Evolutionary conservation across 305 asterid genomes (phyloP), one percentile per base, ranked within the genome.

Genomic region (Fraxinus dipetala): DNA sequence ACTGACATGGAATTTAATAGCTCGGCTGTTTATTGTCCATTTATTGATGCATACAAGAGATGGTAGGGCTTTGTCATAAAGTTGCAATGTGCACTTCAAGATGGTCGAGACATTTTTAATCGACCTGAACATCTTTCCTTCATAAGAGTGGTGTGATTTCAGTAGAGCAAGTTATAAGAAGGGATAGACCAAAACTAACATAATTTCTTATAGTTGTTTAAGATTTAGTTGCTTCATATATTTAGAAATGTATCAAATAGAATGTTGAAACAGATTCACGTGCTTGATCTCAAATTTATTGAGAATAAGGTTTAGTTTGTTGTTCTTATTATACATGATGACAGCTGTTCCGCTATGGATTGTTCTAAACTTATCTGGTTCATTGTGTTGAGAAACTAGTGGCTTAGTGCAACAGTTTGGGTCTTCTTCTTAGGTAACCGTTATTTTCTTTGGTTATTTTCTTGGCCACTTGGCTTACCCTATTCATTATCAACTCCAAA

Each of bases 21-120:
- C 81, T 83, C 81, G 80, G 86, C 78, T 80, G 85, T 45, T 65
- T 79, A 54, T 84, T 81, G 85, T 83, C 84, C 85, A 82, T 54
- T 54, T 54, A 5, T 54, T 54, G 63, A 54, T 54, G 63, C 63
- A 54, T n/a, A 5, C 63, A 0, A 54, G 63, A 20, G 70, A 22
- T 59, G 69, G 14, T 8, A 7, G 70, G 28, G 70, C 70, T 59
- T 18, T 59, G 70, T 59, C 70, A 59, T 59, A 59, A 56, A 6
- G 70, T 59, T 59, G 30, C 70, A 18, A 18, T 18, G 31, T 59
- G 70, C 70, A 59, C 31, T 20, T 59, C 22, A 54, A 54, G 63
- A n/a, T 59, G 70, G 70, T 59, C 6, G 63, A n/a, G 24, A 54
- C 24, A n/a, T 51, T n/a, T 16, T 51, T 5, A 16, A 51, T 51